Evolutionary conservation across 2,329 filamentous ascomycete genomes (phyloP).

Genomic region (Knufia fluminis): DNA sequence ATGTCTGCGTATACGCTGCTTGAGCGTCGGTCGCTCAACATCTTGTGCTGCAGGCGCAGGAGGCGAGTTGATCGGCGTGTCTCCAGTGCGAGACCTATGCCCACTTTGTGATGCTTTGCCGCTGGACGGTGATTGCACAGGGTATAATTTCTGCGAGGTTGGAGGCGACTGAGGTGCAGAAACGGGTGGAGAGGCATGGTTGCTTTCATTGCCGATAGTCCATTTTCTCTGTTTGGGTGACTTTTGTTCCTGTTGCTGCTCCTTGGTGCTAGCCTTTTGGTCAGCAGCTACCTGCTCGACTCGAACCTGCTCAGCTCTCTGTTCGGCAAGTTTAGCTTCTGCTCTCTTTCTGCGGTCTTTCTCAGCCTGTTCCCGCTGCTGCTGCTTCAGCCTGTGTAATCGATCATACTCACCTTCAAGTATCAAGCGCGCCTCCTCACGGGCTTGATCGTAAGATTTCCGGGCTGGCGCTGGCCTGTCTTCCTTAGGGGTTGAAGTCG

Average conservation of each 20-base stretch:
- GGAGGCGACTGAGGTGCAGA: not conserved
- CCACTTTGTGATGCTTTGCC: not conserved
- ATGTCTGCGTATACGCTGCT: not conserved
- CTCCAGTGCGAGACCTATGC: not conserved
- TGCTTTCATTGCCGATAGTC: not conserved
- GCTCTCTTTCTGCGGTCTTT: not conserved
- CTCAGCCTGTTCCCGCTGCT: conserved; percentile 9
- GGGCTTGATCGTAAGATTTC: conserved; percentile 16
- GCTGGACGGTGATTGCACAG: not conserved
- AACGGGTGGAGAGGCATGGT: not conserved
- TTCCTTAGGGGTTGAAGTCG: not conserved
- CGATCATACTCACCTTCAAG: conserved; percentile 21
- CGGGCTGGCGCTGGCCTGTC: not conserved
- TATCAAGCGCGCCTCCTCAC: conserved; percentile 22
- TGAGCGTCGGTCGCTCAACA: not conserved
- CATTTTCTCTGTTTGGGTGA: not conserved
- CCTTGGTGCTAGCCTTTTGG: not conserved
- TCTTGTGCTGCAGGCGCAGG: not conserved
- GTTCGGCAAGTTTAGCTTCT: conserved; percentile 4
- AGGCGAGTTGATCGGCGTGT: not conserved
- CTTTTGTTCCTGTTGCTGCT: not conserved
- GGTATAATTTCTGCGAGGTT: not conserved
- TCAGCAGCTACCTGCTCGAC: not conserved
- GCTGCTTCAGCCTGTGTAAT: conserved; percentile 13
- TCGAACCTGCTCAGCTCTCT: not conserved